phyloP scores from a whole-genome alignment of 2,329 filamentous ascomycete genomes.

The Venturia oleaginea region DNA sequence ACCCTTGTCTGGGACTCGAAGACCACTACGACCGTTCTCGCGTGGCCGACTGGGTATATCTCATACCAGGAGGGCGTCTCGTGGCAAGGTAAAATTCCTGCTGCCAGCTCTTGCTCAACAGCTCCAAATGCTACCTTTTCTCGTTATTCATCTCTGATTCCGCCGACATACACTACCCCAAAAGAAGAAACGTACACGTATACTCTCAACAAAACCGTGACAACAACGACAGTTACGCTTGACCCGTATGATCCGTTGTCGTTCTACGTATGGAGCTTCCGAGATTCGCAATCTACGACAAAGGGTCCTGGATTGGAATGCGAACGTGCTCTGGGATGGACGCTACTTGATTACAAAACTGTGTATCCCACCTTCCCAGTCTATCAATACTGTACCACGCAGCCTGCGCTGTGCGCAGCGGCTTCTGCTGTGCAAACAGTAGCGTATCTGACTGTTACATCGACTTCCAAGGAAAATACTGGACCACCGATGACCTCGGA shows the following conservation, averaged over 20 bases:
- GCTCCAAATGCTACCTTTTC: not conserved
- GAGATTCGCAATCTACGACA: not conserved
- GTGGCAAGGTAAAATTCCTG: not conserved
- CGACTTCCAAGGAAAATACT: not conserved
- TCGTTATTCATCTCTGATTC: not conserved
- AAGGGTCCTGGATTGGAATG: not conserved
- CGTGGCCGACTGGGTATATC: conserved; percentile 2
- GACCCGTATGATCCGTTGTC: not conserved
- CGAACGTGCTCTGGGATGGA: not conserved
- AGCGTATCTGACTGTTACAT: not conserved
- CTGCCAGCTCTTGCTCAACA: not conserved
- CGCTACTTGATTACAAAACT: not conserved
- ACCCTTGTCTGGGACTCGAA: conserved; percentile 1
- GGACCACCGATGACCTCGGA: not conserved
- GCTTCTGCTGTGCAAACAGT: conserved; percentile 4
- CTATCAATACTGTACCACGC: not conserved
- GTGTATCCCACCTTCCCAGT: not conserved
- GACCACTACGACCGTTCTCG: not conserved
- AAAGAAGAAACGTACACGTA: not conserved
- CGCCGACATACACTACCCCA: not conserved
- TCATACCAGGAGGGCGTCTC: conserved; percentile 3
- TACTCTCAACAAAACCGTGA: not conserved
- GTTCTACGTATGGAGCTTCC: not conserved
- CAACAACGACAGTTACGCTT: not conserved
- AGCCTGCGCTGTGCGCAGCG: not conserved